Evolutionary conservation across 257 asterid species (phyloP).

Genomic region (Penstemon barbatus): DNA sequence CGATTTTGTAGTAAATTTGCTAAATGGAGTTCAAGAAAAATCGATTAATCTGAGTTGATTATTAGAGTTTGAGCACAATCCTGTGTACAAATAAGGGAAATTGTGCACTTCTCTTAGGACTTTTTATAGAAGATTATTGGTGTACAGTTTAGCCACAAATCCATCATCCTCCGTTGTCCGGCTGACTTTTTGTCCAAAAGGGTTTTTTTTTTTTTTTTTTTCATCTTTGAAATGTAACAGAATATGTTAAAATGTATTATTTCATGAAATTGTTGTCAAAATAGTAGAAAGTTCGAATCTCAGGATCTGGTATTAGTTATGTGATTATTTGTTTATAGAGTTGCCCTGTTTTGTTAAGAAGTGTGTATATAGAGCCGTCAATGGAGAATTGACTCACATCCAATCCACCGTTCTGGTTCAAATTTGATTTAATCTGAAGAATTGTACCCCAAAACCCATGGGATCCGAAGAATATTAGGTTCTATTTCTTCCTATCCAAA

Average conservation of each 20-base stretch:
- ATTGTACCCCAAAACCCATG: no score
- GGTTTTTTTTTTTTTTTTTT: constrained; percentile 25
- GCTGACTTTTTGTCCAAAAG: constrained; percentile 16
- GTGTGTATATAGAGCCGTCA: background rate
- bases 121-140: constrained; percentile 25
- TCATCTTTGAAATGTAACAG: constrained; percentile 15
- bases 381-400: background rate
- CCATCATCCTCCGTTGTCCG: background rate
- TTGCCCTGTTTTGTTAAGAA: background rate
- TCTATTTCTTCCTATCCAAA: no score
- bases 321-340: background rate
- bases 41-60: constrained; percentile 29
- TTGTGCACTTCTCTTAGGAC: constrained; percentile 31
- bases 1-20: background rate
- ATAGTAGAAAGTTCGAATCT: constrained; percentile 18
- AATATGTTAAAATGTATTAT: constrained; percentile 30
- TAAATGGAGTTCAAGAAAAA: constrained; percentile 18
- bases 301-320: background rate
- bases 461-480: no score
- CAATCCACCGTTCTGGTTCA: no score
- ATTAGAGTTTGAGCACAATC: constrained; percentile 28
- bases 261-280: constrained; percentile 21
- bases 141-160: constrained; percentile 49
- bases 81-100: constrained; percentile 36
- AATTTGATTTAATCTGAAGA: no score